These are phyloP conservation scores for Rhodosporidiobolus odoratus DNA, from an alignment of 768 basidiomycete species.

Conservation along the genomic window DNA sequence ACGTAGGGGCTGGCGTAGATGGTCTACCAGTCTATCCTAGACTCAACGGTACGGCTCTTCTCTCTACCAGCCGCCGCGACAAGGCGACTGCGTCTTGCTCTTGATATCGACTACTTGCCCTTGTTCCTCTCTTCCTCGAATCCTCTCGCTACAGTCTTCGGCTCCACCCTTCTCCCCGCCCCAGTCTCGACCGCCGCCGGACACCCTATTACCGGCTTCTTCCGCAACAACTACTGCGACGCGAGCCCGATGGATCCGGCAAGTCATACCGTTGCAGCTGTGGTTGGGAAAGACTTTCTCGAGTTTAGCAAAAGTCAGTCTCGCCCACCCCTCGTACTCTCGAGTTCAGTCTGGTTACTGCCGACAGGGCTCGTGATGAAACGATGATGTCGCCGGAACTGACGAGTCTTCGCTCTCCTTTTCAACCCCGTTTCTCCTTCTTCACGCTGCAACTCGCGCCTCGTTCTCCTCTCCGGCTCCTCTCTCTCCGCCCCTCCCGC, in stretches of 20 bases:
- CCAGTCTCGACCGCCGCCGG: slow-evolving; percentile 5
- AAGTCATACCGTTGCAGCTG: slow-evolving; percentile 29
- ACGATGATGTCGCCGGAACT: too few species aligned
- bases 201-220: slow-evolving; percentile 30
- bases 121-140: background rate
- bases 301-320: slow-evolving; percentile 23
- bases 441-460: slow-evolving; percentile 7
- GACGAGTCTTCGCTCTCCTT: too few species aligned
- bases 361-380: background rate
- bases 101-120: background rate
- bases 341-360: background rate
- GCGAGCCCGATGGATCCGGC: slow-evolving; percentile 19
- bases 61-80: background rate
- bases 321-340: background rate
- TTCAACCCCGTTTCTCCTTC: too few species aligned
- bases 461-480: slow-evolving; percentile 3
- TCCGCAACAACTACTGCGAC: slow-evolving; percentile 35
- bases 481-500: background rate
- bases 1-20: background rate
- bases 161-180: slow-evolving; percentile 7
- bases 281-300: slow-evolving; percentile 22
- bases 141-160: slow-evolving; percentile 13
- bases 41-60: background rate
- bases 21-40: background rate
- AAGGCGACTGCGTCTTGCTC: background rate